Evolutionary conservation across 495 filamentous ascomycete species (phyloP), one percentile per base, ranked within the genome.

Genomic region (Xylaria sp.): DNA sequence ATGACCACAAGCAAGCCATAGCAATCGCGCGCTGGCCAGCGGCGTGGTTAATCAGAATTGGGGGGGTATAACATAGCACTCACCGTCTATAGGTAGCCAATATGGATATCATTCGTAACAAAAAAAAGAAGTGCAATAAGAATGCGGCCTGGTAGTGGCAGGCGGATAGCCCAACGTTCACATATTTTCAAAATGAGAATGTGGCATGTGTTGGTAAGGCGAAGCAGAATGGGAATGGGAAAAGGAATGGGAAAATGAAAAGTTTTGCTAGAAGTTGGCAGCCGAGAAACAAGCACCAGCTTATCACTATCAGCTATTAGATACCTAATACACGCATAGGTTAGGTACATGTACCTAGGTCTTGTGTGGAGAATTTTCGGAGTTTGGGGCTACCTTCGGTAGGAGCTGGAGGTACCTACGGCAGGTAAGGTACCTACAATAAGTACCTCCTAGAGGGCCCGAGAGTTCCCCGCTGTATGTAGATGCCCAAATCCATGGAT

Each of bases 61-160:
- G 12, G 11, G 6, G 35, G n/a, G n/a, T n/a, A n/a, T n/a, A n/a
- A n/a, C 5, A 19, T 12, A 44, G 8, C 5, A 58, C 69, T 66
- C 24, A 71, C 69, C 69, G 69, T 71, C 43, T 71, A 71, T 71
- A 65, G 50, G 61, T 59, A 24, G 41, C 33, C 33, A 26, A 71
- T 35, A 9, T 46, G 59, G 50, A 21, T 33, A 6, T 44, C n/a
- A 35, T 19, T 0, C 26, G 19, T n/a, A 48, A 55, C 21, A 33
- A 26, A 8, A 58, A 59, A 3, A n/a, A 40, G 24, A 33, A 37
- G n/a, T 6, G 21, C 64, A 44, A 57, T 24, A 48, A 48, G 48
- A 64, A 31, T 17, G 44, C 7, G 21, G 69, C 69, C 69, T 71
- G 61, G 24, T 48, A 17, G 31, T 63, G 29, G 19, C 69, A 71